A percentile compares a stretch with the other conserved stretches of the same genome.
These are phyloP conservation scores for Neolentinus lepideus DNA, from an alignment of 1,284 basidiomycete species.

Conservation along the genomic window DNA sequence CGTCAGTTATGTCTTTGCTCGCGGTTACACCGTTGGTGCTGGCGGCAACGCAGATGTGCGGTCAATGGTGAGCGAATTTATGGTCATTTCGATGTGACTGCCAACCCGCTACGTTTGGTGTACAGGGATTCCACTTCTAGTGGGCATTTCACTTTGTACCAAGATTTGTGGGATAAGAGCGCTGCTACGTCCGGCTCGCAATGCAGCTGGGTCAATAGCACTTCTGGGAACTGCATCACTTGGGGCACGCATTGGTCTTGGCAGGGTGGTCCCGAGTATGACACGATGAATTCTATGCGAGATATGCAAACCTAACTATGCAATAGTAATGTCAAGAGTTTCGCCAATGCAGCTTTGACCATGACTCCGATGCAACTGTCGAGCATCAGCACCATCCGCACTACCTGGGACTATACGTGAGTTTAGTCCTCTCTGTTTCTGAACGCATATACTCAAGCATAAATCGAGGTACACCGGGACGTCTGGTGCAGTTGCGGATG, in stretches of 20 bases:
- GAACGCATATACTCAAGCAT: constrained; percentile 21
- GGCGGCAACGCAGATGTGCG: background rate
- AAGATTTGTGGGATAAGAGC: constrained; percentile 34
- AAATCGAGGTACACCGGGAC: constrained; percentile 36
- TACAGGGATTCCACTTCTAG: background rate
- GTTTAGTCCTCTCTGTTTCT: background rate
- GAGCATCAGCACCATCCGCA: constrained; percentile 46
- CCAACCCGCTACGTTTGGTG: background rate
- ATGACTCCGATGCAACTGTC: constrained; percentile 46
- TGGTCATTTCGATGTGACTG: background rate
- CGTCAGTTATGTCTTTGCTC: background rate
- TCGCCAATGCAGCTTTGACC: constrained; percentile 49
- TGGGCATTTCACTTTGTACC: background rate
- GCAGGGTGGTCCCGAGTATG: constrained; percentile 29
- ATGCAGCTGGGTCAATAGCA: constrained; percentile 42
- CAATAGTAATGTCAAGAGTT: constrained; percentile 49
- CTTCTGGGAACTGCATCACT: constrained; percentile 35
- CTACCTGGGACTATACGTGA: constrained; percentile 15
- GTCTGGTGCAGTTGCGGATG: constrained; percentile 33
- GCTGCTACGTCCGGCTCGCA: constrained; percentile 44
- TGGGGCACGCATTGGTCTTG: constrained; percentile 54
- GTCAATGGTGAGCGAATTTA: background rate
- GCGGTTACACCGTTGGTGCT: background rate
- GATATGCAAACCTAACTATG: no score
- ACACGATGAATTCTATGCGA: constrained; percentile 16